Percentiles rank a stretch among this genome's conserved stretches.
These are phyloP conservation scores for Alternaria angustiovoidea DNA, from an alignment of 2,329 filamentous ascomycete genomes.

Conservation along the genomic window DNA sequence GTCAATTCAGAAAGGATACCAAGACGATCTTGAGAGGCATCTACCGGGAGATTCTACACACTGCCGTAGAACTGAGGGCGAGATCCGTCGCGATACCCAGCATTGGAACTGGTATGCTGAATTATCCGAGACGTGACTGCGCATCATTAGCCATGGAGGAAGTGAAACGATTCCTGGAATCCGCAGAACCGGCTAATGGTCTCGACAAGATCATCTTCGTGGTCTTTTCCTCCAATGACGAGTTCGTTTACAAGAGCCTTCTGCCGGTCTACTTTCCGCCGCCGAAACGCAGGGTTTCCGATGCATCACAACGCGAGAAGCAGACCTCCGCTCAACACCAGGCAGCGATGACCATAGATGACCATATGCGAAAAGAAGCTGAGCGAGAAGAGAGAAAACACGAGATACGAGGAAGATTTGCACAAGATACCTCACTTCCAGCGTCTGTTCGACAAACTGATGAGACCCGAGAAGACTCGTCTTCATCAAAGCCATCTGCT, in stretches of 20 bases:
- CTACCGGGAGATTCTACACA: constrained; percentile 39
- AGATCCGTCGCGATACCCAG: constrained; percentile 44
- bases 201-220: constrained; percentile 44
- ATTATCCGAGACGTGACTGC: constrained; percentile 38
- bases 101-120: constrained; percentile 43
- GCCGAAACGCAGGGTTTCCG: constrained; percentile 14
- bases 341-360: constrained; percentile 30
- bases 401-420: constrained; percentile 21
- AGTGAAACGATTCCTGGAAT: constrained; percentile 42
- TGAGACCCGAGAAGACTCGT: background rate
- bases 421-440: constrained; percentile 23
- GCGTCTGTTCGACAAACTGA: background rate
- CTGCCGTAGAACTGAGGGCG: constrained; percentile 33
- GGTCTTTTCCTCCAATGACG: constrained; percentile 41
- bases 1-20: constrained; percentile 30
- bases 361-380: constrained; percentile 30
- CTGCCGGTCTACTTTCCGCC: constrained; percentile 46
- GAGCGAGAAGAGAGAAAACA: constrained; percentile 31
- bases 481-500: background rate
- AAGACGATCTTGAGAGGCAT: constrained; percentile 39
- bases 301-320: constrained; percentile 29
- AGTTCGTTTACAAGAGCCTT: constrained; percentile 43
- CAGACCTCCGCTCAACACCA: constrained; percentile 31
- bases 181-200: constrained; percentile 22
- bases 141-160: constrained; percentile 46